phyloP scores from a whole-genome alignment of 2,329 filamentous ascomycete species.

The Grosmannia serpens region DNA sequence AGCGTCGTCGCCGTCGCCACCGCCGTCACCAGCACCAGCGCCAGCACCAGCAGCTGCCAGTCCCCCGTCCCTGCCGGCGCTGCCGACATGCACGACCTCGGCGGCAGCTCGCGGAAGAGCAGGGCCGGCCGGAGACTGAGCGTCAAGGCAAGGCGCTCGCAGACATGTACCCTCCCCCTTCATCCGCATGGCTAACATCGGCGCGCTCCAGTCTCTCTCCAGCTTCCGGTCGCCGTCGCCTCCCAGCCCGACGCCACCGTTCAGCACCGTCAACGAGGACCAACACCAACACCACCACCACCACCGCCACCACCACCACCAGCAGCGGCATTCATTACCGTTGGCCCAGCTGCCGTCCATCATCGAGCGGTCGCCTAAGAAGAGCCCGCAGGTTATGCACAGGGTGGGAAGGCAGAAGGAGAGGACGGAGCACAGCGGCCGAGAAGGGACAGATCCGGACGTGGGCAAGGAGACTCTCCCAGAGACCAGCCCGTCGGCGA shows the following conservation, averaged over 20 bases:
- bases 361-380: conserved; percentile 5
- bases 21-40: neutral
- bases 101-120: neutral
- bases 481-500: neutral
- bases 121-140: conserved; percentile 21
- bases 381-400: neutral
- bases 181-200: neutral
- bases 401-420: neutral
- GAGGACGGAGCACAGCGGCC: neutral
- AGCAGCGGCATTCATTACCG: neutral
- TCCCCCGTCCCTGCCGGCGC: neutral
- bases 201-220: conserved; percentile 5
- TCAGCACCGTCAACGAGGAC: neutral
- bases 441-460: neutral
- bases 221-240: conserved; percentile 6
- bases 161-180: neutral
- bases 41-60: neutral
- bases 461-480: conserved; percentile 1
- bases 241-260: neutral
- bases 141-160: conserved; percentile 19
- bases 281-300: neutral
- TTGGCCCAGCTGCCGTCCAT: conserved; percentile 4
- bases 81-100: neutral
- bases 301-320: neutral
- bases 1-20: conserved; percentile 12